phyloP scores from a whole-genome alignment of 2,329 filamentous ascomycete genomes.

The Didymella glomerata region DNA sequence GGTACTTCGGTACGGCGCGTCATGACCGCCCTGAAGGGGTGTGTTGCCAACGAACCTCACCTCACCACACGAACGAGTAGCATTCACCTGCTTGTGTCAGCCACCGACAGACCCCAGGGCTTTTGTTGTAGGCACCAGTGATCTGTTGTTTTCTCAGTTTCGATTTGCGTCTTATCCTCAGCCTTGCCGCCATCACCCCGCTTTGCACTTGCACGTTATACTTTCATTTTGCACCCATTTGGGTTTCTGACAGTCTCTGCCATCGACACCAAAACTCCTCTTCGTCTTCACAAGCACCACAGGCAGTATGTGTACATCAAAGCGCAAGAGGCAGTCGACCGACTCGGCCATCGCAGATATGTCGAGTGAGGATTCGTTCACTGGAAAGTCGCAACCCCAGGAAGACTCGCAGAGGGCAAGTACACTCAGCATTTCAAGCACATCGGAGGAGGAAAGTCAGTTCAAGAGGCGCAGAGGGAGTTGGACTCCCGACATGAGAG shows the following conservation, averaged over 20 bases:
- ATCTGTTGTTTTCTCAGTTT: too few relatives aligned
- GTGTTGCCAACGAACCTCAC: constrained; percentile 9
- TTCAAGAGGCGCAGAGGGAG: not conserved
- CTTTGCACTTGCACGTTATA: not conserved
- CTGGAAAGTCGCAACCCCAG: not conserved
- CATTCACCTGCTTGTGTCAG: not conserved
- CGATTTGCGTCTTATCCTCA: not conserved
- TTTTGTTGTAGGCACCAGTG: not conserved
- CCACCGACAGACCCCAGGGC: not conserved
- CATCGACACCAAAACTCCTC: too few relatives aligned
- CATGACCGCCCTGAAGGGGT: not conserved
- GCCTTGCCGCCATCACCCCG: not conserved
- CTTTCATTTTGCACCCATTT: not conserved
- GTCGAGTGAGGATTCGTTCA: constrained; percentile 4
- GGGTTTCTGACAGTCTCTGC: not conserved
- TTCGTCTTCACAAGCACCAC: not conserved
- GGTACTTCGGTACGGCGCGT: constrained; percentile 6
- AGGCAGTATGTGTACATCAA: constrained; percentile 3
- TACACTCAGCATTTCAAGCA: not conserved
- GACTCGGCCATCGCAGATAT: constrained; percentile 23
- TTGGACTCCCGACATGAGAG: not conserved
- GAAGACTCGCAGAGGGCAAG: not conserved
- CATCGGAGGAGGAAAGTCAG: too few relatives aligned
- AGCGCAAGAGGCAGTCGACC: constrained; percentile 15
- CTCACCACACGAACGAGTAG: constrained; percentile 12